phyloP scores from a whole-genome alignment of 148 eudicot genomes.

The Polygonum aviculare region DNA sequence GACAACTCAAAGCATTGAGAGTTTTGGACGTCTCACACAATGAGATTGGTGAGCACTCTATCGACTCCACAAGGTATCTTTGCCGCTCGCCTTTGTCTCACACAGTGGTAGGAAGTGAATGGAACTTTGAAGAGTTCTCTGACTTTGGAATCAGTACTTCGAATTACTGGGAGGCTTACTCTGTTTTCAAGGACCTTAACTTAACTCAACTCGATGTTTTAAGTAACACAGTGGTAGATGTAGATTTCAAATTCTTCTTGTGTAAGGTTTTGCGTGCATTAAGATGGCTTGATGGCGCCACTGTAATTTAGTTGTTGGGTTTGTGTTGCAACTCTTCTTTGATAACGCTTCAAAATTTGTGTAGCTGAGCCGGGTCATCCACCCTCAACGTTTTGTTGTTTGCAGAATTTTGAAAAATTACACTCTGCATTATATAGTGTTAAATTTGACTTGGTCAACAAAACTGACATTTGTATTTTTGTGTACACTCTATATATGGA shows the following conservation, averaged over 20 bases:
- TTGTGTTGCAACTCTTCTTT: neutral
- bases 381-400: too few species aligned
- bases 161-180: constrained; percentile 58
- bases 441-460: too few species aligned
- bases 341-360: neutral
- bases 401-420: too few species aligned
- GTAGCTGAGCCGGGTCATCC: too few species aligned
- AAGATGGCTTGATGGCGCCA: constrained; percentile 44
- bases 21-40: constrained; percentile 67
- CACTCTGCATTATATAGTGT: too few species aligned
- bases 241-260: constrained; percentile 39
- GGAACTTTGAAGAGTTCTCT: constrained; percentile 22
- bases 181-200: constrained; percentile 41
- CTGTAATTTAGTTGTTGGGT: neutral
- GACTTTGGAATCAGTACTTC: constrained; percentile 14
- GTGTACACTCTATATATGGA: too few species aligned
- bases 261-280: constrained; percentile 43
- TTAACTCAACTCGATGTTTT: constrained; percentile 48
- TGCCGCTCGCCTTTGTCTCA: constrained; percentile 68
- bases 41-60: constrained; percentile 67
- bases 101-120: constrained; percentile 28
- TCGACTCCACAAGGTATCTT: constrained; percentile 62
- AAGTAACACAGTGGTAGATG: constrained; percentile 51
- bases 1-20: constrained; percentile 44
- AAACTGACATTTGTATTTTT: too few species aligned